phyloP scores from a whole-genome alignment of 768 basidiomycete genomes.

The Suillus bovinus region DNA sequence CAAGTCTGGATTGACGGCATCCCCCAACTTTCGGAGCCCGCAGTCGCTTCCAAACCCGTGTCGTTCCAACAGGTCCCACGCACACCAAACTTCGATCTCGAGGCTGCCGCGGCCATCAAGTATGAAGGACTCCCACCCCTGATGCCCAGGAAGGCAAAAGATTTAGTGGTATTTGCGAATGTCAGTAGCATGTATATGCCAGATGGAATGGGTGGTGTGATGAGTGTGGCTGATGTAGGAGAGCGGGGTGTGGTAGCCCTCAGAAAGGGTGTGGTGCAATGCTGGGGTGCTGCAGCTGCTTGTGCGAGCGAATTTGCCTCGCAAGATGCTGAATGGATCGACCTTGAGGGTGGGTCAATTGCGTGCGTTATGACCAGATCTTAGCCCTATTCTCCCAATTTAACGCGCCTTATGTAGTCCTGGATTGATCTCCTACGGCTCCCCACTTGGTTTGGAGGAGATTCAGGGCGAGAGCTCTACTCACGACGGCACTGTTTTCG shows the following conservation, averaged over 20 bases:
- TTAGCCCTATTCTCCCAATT: constrained; percentile 16
- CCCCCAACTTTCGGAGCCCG: constrained; percentile 55
- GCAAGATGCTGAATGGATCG: constrained; percentile 41
- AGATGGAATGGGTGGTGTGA: constrained; percentile 30
- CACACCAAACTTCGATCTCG: constrained; percentile 65
- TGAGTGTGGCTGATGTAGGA: constrained; percentile 21
- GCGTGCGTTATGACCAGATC: constrained; percentile 31
- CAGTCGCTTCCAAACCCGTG: constrained; percentile 52
- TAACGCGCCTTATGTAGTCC: constrained; percentile 36
- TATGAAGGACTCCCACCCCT: constrained; percentile 77
- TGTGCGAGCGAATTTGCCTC: constrained; percentile 24
- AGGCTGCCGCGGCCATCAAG: constrained; percentile 55
- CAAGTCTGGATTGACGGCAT: constrained; percentile 90
- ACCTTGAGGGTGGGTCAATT: constrained; percentile 68
- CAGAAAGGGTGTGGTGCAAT: constrained; percentile 52
- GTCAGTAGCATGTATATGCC: constrained; percentile 52
- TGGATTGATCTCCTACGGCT: constrained; percentile 43
- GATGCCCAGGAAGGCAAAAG: constrained; percentile 37
- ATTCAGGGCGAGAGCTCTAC: constrained; percentile 55
- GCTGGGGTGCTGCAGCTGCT: constrained; percentile 40
- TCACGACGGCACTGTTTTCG: constrained; percentile 56
- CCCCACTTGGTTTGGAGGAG: constrained; percentile 54
- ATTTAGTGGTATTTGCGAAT: constrained; percentile 61
- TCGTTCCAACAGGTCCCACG: constrained; percentile 51
- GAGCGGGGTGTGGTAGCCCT: constrained; percentile 50